Evolutionary conservation across 1,139 yeast genomes (phyloP).

Genomic region (Candida smagusa): DNA sequence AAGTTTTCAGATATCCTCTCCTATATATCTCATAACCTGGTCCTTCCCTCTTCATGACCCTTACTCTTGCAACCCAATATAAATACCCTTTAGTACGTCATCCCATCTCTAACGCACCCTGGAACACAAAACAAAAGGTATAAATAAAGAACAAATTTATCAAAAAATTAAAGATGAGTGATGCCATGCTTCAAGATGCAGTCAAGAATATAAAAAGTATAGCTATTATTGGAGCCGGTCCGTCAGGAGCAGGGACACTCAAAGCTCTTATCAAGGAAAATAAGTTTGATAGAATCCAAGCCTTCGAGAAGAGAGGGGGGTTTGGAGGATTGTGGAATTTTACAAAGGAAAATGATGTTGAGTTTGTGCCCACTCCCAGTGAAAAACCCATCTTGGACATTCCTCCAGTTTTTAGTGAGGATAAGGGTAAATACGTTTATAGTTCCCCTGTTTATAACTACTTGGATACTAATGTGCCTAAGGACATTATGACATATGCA

Average conservation of each 20-base stretch:
- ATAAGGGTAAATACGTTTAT: constrained; percentile 25
- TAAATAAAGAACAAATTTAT: not conserved
- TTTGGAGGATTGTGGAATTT: constrained; percentile 59
- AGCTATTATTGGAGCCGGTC: constrained; percentile 67
- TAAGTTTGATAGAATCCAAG: constrained; percentile 40
- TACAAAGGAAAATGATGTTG: constrained; percentile 18
- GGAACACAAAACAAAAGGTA: not conserved
- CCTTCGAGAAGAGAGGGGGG: constrained; percentile 45
- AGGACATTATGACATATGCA: constrained; percentile 54
- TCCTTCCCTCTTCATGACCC: too few relatives aligned
- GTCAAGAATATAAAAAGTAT: constrained; percentile 23
- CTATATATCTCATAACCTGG: too few relatives aligned
- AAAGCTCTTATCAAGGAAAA: constrained; percentile 41
- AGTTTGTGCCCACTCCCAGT: constrained; percentile 18
- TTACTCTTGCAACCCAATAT: too few relatives aligned
- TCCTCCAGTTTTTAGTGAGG: constrained; percentile 15
- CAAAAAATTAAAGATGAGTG: not conserved
- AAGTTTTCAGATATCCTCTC: too few relatives aligned
- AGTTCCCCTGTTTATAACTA: constrained; percentile 46
- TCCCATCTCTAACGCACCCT: too few relatives aligned
- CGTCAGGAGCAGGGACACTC: constrained; percentile 59
- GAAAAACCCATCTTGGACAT: constrained; percentile 15
- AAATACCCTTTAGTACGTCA: too few relatives aligned
- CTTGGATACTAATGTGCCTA: constrained; percentile 63
- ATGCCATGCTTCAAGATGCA: constrained; percentile 4